Percentiles rank a stretch among this genome's conserved stretches.
These are phyloP conservation scores for Exserohilum rostratum DNA, from an alignment of 2,329 filamentous ascomycete species.

Conservation along the genomic window DNA sequence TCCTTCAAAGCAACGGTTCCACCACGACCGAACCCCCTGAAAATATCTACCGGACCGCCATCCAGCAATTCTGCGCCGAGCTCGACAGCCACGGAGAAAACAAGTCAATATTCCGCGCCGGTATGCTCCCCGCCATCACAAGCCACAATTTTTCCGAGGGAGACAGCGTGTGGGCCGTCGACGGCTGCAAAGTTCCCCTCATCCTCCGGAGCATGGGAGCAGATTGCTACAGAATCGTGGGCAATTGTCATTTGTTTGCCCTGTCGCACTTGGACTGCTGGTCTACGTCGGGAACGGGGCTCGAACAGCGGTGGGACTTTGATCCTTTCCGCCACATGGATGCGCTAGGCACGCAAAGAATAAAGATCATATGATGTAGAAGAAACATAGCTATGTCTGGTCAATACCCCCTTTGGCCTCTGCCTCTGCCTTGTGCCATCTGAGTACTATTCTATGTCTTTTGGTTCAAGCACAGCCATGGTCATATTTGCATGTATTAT, in stretches of 20 bases:
- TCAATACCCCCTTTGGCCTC: not conserved
- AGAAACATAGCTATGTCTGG: not conserved
- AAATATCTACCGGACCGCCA: not conserved
- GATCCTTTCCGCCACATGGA: constrained; percentile 19
- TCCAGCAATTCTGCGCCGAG: constrained; percentile 14
- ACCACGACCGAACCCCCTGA: not conserved
- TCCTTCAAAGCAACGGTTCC: not conserved
- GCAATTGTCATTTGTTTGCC: constrained; percentile 15
- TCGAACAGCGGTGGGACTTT: constrained; percentile 16
- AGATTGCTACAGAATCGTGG: constrained; percentile 8
- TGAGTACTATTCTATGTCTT: not conserved
- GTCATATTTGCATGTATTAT: too few relatives aligned
- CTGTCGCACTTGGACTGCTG: constrained; percentile 18
- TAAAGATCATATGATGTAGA: constrained; percentile 8
- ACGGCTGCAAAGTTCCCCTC: constrained; percentile 13
- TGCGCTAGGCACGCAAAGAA: constrained; percentile 9
- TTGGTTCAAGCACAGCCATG: not conserved
- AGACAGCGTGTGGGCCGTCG: constrained; percentile 19
- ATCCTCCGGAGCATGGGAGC: constrained; percentile 7
- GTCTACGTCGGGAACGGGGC: constrained; percentile 10
- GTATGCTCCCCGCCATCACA: constrained; percentile 10
- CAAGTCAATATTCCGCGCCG: constrained; percentile 15
- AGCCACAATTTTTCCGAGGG: constrained; percentile 7
- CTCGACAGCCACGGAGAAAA: constrained; percentile 4
- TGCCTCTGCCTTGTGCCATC: not conserved